Evolutionary conservation across 768 basidiomycete species (phyloP).

Genomic region (Tricholoma bakamatsutake): DNA sequence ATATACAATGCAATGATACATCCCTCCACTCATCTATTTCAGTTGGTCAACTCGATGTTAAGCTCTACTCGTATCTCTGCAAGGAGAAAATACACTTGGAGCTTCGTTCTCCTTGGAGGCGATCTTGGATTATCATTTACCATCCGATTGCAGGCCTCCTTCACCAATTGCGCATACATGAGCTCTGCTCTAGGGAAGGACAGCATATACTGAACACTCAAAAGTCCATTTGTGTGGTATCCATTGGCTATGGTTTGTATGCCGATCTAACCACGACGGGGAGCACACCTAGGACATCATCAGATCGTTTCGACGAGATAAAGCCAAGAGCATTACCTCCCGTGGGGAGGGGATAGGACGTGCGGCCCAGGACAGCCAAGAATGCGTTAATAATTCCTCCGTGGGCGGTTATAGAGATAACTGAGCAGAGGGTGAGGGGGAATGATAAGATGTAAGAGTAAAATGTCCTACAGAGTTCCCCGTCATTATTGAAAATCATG

Average conservation of each 20-base stretch:
- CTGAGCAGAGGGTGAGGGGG: conserved; percentile 26
- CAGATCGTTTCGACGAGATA: not conserved
- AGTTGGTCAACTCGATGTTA: not conserved
- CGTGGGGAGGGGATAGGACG: conserved; percentile 43
- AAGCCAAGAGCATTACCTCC: conserved; percentile 40
- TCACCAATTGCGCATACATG: too few relatives aligned
- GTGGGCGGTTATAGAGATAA: conserved; percentile 64
- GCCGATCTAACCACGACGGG: conserved; percentile 15
- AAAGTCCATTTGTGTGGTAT: not conserved
- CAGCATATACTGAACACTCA: too few relatives aligned
- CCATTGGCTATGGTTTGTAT: not conserved
- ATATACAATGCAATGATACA: not conserved
- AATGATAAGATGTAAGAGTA: conserved; percentile 1
- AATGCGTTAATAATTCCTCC: conserved; percentile 56
- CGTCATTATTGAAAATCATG: conserved; percentile 42
- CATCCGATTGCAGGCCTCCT: too few relatives aligned
- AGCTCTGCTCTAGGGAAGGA: too few relatives aligned
- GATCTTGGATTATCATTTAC: too few relatives aligned
- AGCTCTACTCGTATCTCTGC: too few relatives aligned
- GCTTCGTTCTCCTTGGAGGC: too few relatives aligned
- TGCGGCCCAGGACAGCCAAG: conserved; percentile 41
- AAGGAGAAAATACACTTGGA: too few relatives aligned
- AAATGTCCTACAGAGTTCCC: conserved; percentile 39
- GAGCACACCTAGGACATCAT: conserved; percentile 13
- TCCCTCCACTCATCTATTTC: not conserved